A percentile compares a stretch with the other conserved stretches of the same genome.
phyloP scores from a whole-genome alignment of 2,329 filamentous ascomycete species.

The Ophiostoma sp. region DNA sequence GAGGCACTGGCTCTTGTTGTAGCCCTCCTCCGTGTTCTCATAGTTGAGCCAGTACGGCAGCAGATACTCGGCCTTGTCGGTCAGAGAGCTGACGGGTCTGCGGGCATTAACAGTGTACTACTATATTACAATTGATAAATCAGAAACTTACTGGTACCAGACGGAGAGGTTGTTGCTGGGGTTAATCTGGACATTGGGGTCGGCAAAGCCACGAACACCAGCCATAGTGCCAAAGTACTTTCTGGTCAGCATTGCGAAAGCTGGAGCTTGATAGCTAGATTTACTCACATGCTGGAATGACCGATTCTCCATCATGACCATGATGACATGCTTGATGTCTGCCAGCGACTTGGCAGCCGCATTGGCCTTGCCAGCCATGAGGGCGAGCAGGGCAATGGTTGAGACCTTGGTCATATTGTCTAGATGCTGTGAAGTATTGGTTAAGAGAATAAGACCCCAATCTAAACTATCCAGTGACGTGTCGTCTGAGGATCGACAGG shows the following conservation, averaged over 20 bases:
- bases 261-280: no score
- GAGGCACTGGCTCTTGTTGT: slow-evolving; percentile 48
- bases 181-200: slow-evolving; percentile 49
- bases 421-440: background rate
- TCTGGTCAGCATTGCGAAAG: background rate
- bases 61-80: slow-evolving; percentile 40
- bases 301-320: slow-evolving; percentile 50
- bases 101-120: background rate
- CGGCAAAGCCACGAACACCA: slow-evolving; percentile 50
- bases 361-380: slow-evolving; percentile 24
- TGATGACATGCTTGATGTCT: slow-evolving; percentile 53
- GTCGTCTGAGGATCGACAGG: background rate
- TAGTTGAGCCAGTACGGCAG: slow-evolving; percentile 52
- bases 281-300: slow-evolving; percentile 34
- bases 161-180: slow-evolving; percentile 40
- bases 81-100: slow-evolving; percentile 37
- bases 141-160: slow-evolving; percentile 44
- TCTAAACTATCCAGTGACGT: background rate
- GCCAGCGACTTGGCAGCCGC: slow-evolving; percentile 38
- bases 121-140: background rate
- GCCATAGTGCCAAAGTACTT: slow-evolving; percentile 52
- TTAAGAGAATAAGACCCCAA: background rate
- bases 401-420: slow-evolving; percentile 24
- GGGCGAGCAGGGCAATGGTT: slow-evolving; percentile 25
- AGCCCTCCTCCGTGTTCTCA: slow-evolving; percentile 37